A percentile compares a stretch with the other conserved stretches of the same genome.
Evolutionary conservation across 2,329 filamentous ascomycete genomes (phyloP).

Genomic region (Penicillium paneum): DNA sequence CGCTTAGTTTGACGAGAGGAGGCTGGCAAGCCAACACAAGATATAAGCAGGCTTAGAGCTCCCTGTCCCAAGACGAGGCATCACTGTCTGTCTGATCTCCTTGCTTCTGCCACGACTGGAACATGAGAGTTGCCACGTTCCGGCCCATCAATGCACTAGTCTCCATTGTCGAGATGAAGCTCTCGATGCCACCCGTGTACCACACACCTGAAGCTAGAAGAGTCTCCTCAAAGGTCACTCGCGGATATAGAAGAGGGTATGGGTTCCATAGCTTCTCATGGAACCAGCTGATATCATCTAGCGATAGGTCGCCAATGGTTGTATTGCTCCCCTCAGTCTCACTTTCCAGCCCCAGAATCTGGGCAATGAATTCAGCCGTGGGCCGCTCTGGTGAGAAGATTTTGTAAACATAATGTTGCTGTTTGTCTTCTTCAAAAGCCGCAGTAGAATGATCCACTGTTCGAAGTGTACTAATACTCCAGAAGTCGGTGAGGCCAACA

Average conservation of each 20-base stretch:
- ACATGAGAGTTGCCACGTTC: constrained; percentile 57
- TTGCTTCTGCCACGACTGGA: constrained; percentile 50
- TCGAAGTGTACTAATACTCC: constrained; percentile 74
- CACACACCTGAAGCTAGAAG: constrained; percentile 54
- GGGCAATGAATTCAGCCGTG: constrained; percentile 47
- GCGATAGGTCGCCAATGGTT: constrained; percentile 35
- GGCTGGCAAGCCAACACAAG: neutral
- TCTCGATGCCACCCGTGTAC: constrained; percentile 72
- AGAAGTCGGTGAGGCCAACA: constrained; percentile 75
- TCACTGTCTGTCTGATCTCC: neutral
- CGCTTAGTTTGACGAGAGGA: neutral
- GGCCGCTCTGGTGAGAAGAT: constrained; percentile 59
- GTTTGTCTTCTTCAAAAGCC: constrained; percentile 17
- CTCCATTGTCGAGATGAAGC: constrained; percentile 97
- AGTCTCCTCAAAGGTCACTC: constrained; percentile 81
- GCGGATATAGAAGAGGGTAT: constrained; percentile 81
- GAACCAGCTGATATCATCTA: constrained; percentile 66
- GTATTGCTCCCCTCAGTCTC: constrained; percentile 21
- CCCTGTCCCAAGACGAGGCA: neutral
- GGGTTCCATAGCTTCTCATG: constrained; percentile 74
- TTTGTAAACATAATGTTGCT: constrained; percentile 61
- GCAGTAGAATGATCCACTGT: constrained; percentile 57
- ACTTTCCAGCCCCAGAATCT: constrained; percentile 47
- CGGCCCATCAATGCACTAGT: constrained; percentile 84
- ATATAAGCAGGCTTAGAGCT: neutral